These are phyloP conservation scores for Cordyceps cicadae DNA, from an alignment of 2,329 filamentous ascomycete genomes.

Conservation along the genomic window DNA sequence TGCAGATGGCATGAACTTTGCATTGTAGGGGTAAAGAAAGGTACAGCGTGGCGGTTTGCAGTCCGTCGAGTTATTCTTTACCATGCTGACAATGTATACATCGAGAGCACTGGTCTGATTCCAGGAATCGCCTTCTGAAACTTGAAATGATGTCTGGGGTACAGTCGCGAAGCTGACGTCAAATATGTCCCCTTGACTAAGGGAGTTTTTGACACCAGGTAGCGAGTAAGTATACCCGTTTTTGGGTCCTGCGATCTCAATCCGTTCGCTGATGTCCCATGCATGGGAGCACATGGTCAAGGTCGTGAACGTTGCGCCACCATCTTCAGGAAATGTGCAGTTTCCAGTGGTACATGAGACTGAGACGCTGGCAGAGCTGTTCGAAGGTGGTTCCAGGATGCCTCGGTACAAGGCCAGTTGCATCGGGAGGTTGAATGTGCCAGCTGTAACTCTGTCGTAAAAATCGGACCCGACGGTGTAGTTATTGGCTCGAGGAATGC, in stretches of 20 bases:
- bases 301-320: neutral
- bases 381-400: neutral
- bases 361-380: neutral
- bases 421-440: neutral
- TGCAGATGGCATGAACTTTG: neutral
- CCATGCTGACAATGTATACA: neutral
- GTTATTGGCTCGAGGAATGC: slow-evolving; percentile 2
- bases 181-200: neutral
- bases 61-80: neutral
- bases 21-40: neutral
- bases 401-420: neutral
- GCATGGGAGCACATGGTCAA: neutral
- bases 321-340: slow-evolving; percentile 2
- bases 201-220: neutral
- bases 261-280: slow-evolving; percentile 3
- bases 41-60: neutral
- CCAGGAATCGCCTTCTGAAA: neutral
- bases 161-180: neutral
- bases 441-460: neutral
- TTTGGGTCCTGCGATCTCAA: neutral
- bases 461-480: neutral
- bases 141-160: neutral
- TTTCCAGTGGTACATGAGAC: neutral
- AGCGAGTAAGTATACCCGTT: neutral
- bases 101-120: slow-evolving; percentile 1